phyloP scores from a whole-genome alignment of 371 early-diverging fungal genomes.

The Batkoa obscura region DNA sequence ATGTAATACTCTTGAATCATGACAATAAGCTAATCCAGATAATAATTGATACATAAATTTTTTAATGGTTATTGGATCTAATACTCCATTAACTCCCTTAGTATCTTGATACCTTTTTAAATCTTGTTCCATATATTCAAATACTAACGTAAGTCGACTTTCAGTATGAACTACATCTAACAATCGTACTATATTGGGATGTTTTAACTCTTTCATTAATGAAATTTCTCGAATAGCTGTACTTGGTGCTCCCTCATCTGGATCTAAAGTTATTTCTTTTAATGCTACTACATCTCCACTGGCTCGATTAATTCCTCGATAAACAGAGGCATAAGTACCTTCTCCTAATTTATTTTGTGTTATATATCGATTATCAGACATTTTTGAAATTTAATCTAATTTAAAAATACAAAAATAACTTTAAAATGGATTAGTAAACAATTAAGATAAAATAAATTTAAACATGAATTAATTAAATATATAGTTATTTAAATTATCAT shows the following conservation, averaged over 20 bases:
- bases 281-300: constrained; percentile 91
- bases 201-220: constrained; percentile 84
- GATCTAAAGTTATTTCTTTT: constrained; percentile 86
- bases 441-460: too few species aligned
- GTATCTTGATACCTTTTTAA: constrained; percentile 90
- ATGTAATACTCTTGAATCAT: constrained; percentile 87
- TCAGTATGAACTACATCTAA: constrained; percentile 97
- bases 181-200: constrained; percentile 76
- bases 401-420: too few species aligned
- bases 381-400: too few species aligned
- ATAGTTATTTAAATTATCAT: too few species aligned
- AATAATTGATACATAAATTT: constrained; percentile 76
- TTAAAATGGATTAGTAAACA: too few species aligned
- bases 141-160: constrained; percentile 91
- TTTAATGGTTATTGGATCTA: constrained; percentile 47
- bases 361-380: constrained; percentile 29
- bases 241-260: constrained; percentile 89
- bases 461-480: too few species aligned
- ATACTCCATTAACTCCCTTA: constrained; percentile 41
- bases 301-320: constrained; percentile 78
- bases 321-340: constrained; percentile 99
- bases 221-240: constrained; percentile 95
- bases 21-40: constrained; percentile 82
- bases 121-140: constrained; percentile 97
- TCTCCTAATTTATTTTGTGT: constrained; percentile 89